Base-by-base conservation (phyloP, 352 stramenopile genomes). In the Blastocystis sp. region DNA sequence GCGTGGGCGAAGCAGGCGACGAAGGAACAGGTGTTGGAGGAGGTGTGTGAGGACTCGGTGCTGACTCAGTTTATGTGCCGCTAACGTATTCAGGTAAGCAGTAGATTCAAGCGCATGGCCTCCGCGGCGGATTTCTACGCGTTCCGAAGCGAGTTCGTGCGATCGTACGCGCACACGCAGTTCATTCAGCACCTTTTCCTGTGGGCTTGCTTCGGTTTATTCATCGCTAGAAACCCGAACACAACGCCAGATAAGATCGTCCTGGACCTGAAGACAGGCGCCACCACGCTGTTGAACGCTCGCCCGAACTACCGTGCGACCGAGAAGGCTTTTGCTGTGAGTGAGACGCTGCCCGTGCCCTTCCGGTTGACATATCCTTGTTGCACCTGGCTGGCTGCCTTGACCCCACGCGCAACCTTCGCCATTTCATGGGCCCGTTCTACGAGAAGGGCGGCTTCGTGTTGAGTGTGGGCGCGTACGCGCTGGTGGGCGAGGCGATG, bases 131-230 rank as follows among this genome's bases (percentile, higher is more conserved):
- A 81, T 40, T 81, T 62, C 21, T 81, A 64, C 19, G 40, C 21
- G 56, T 81, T 81, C 56, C 71, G 71, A 23, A 61, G 71, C 34
- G 71, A 81, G 38, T 81, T 81, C 59, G 71, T 53, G 71, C 43
- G 52, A 9, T 53, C 62, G 28, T 81, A 67, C 41, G 71, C 43
- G 23, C 66, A 81, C 56, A n/a, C 52, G n/a, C 71, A 81, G 59
- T 81, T 81, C 56, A 81, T 81, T 62, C 71, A 81, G 23, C 52
- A 66, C 40, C 59, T 81, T 17, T 64, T 81, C 41, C 43, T 53
- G 71, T 81, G 38, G 45, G 52, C 7, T 4, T 43, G 45, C 3
- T 40, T 2, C 7, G 34, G n/a, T 62, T n/a, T 11, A 34, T 5
- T 59, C n/a, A 14, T 64, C 21, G 11, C 5, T 65, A 81, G 71